phyloP scores from a whole-genome alignment of 192 early-diverging fungal species.

The Phycomyces blakesleeanus region DNA sequence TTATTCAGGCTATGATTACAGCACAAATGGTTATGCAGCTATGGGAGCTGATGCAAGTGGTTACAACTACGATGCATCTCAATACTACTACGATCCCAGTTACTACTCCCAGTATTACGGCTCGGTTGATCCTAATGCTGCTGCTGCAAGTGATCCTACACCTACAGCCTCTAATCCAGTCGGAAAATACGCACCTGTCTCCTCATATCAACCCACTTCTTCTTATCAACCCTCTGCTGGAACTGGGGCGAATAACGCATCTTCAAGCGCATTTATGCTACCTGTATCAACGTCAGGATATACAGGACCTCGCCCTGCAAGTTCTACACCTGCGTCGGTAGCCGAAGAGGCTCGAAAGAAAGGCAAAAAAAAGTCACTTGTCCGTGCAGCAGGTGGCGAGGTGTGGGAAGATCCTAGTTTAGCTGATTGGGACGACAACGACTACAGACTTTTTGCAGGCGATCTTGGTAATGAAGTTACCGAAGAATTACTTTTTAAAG shows the following conservation, averaged over 20 bases:
- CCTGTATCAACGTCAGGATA: not conserved
- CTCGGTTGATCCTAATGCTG: not conserved
- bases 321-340: not conserved
- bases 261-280: too few species aligned
- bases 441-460: slow-evolving; percentile 91
- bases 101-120: not conserved
- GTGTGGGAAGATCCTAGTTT: slow-evolving; percentile 90
- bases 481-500: slow-evolving; percentile 70
- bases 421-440: slow-evolving; percentile 84
- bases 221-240: not conserved
- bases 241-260: too few species aligned
- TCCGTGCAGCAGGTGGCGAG: slow-evolving; percentile 86
- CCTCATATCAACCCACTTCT: not conserved
- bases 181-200: not conserved
- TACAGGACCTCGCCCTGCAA: not conserved
- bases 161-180: not conserved
- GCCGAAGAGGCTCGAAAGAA: slow-evolving; percentile 27
- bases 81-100: slow-evolving; percentile 2
- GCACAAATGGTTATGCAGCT: not conserved
- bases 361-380: slow-evolving; percentile 58
- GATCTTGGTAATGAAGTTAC: slow-evolving; percentile 94
- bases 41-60: not conserved
- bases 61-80: not conserved
- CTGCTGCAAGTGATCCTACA: not conserved
- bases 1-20: not conserved